These are phyloP conservation scores for Tylopilus sp. DNA, from an alignment of 1,284 basidiomycete genomes.

Conservation along the genomic window DNA sequence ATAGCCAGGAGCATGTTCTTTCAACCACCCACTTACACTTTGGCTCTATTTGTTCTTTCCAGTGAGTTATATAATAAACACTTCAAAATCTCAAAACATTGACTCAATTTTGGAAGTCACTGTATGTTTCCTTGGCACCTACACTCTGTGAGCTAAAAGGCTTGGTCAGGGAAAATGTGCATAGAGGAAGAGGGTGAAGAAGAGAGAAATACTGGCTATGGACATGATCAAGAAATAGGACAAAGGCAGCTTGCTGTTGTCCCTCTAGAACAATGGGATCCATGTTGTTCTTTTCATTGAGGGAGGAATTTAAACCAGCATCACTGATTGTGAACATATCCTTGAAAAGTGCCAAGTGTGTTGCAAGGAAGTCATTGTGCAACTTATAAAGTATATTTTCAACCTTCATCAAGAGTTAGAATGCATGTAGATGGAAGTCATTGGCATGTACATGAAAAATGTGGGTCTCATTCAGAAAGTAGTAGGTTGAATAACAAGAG, in stretches of 20 bases:
- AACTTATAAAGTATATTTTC: background rate
- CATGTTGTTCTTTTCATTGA: background rate
- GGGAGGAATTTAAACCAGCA: background rate
- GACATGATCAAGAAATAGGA: background rate
- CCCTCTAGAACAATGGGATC: background rate
- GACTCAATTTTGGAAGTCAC: too few relatives aligned
- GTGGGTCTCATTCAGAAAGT: background rate
- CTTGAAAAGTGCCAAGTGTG: background rate
- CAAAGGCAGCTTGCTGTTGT: background rate
- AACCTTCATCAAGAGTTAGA: background rate
- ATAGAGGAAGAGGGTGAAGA: too few relatives aligned
- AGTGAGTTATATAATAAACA: too few relatives aligned
- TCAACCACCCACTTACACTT: too few relatives aligned
- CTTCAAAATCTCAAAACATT: too few relatives aligned
- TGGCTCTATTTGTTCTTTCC: too few relatives aligned
- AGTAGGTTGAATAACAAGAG: background rate
- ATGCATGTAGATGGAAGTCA: background rate
- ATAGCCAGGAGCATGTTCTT: too few relatives aligned
- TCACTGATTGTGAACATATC: background rate
- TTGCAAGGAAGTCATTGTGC: background rate
- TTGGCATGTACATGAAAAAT: background rate
- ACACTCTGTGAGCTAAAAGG: background rate
- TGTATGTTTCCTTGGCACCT: background rate
- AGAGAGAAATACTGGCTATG: background rate
- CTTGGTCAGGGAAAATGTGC: too few relatives aligned